A percentile compares a stretch with the other conserved stretches of the same genome.
phyloP scores from a whole-genome alignment of 306 rosid species.

The Canavalia gladiata region DNA sequence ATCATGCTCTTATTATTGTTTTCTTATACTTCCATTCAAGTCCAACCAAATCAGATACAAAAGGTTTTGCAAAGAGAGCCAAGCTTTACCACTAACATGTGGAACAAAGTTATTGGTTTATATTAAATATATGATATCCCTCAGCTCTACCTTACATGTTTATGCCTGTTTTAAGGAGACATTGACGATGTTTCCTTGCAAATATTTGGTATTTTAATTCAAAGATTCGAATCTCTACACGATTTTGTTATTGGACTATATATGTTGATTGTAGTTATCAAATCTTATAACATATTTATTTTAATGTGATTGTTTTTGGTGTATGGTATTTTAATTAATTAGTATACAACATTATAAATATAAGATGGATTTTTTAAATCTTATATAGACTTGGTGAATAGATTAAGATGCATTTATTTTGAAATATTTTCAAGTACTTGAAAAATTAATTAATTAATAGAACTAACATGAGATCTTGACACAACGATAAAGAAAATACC shows the following conservation, averaged over 20 bases:
- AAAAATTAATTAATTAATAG: no score
- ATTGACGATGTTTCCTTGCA: conserved; percentile 13
- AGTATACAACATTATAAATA: not conserved
- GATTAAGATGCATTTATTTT: not conserved
- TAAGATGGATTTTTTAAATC: no score
- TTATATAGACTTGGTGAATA: no score
- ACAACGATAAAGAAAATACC: no score
- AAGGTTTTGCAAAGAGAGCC: not conserved
- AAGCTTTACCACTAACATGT: not conserved
- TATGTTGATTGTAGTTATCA: not conserved
- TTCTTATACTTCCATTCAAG: not conserved
- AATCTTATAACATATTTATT: not conserved
- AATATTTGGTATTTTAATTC: not conserved
- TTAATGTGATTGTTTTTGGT: no score
- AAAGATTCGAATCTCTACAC: conserved; percentile 32
- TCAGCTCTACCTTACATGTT: conserved; percentile 29
- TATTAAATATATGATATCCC: conserved; percentile 10
- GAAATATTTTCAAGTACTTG: not conserved
- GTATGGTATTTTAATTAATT: not conserved
- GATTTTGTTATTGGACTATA: conserved; percentile 23
- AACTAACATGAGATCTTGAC: no score
- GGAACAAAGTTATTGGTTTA: conserved; percentile 9
- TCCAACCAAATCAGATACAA: not conserved
- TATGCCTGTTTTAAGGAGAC: conserved; percentile 51
- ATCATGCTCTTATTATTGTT: conserved; percentile 11